A percentile compares a stretch with the other conserved stretches of the same genome.
phyloP scores from a whole-genome alignment of 495 filamentous ascomycete genomes.

The Podospora conica region DNA sequence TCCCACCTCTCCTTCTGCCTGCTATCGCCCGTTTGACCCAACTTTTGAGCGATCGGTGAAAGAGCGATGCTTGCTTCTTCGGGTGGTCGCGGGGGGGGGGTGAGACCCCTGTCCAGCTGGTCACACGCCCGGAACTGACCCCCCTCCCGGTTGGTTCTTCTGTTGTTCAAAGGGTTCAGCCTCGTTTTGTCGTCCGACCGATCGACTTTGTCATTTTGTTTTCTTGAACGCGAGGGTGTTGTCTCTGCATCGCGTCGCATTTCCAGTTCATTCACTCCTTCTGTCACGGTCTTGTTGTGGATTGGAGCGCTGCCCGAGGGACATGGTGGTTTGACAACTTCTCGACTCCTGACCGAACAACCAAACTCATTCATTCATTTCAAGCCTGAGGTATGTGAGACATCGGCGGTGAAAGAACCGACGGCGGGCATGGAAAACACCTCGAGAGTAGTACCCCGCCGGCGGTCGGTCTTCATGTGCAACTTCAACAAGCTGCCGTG shows the following conservation, averaged over 20 bases:
- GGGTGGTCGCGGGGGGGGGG: not conserved
- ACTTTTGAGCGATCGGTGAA: not conserved
- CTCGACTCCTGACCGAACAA: not conserved
- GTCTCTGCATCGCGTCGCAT: not conserved
- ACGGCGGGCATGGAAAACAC: not conserved
- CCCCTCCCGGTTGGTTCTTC: not conserved
- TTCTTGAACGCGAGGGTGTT: not conserved
- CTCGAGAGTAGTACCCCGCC: not conserved
- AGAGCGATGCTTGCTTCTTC: not conserved
- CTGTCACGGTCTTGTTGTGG: not conserved
- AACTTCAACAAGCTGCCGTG: not conserved
- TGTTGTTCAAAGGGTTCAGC: not conserved
- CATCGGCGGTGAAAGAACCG: not conserved
- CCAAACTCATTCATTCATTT: not conserved
- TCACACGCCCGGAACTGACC: not conserved
- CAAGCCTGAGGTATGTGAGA: not conserved
- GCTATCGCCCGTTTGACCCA: not conserved
- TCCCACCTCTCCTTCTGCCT: not conserved
- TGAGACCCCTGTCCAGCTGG: not conserved
- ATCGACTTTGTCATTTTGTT: not conserved
- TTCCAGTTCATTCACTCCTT: not conserved
- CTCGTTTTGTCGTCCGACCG: not conserved
- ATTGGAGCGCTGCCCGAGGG: not conserved
- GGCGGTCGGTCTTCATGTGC: not conserved
- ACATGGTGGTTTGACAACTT: not conserved